Evolutionary conservation across 176 grass and related monocot species (phyloP).

Genomic region (Hyparrhenia diplandra): DNA sequence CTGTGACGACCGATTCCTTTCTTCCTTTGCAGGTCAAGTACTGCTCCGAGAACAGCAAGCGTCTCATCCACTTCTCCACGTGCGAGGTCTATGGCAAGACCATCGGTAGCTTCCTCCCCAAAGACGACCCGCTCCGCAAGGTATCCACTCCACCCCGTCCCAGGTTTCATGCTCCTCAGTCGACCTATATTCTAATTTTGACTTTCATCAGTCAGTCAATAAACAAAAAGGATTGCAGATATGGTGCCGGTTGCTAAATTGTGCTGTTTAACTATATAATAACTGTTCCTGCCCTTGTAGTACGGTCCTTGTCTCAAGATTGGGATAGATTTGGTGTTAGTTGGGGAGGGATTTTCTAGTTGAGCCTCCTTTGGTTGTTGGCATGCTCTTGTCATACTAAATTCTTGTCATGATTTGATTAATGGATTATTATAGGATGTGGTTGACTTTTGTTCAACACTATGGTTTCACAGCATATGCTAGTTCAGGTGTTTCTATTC

Average conservation of each 20-base stretch:
- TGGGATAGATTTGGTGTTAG: slow-evolving; percentile 27
- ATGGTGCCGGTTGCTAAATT: slow-evolving; percentile 5
- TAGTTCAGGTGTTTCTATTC: too few relatives aligned
- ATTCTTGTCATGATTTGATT: background rate
- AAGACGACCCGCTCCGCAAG: slow-evolving; percentile 88
- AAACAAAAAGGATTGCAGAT: slow-evolving; percentile 1
- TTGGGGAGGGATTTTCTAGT: slow-evolving; percentile 20
- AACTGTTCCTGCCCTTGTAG: background rate
- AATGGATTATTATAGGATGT: background rate
- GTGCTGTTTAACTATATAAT: background rate
- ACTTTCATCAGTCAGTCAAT: background rate
- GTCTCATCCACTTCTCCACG: slow-evolving; percentile 99
- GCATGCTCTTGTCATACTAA: slow-evolving; percentile 13
- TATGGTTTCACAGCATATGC: background rate
- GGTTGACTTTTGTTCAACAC: background rate
- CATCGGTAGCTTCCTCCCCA: slow-evolving; percentile 93
- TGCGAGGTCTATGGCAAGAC: slow-evolving; percentile 99
- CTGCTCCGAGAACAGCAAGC: slow-evolving; percentile 97
- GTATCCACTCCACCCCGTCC: background rate
- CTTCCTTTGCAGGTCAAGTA: slow-evolving; percentile 65
- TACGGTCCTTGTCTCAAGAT: background rate
- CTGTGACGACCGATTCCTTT: background rate
- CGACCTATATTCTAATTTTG: background rate
- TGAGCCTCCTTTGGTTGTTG: slow-evolving; percentile 27
- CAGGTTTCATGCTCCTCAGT: background rate